phyloP scores from a whole-genome alignment of 1,139 yeast genomes.

The Oligophagozyma castellii region DNA sequence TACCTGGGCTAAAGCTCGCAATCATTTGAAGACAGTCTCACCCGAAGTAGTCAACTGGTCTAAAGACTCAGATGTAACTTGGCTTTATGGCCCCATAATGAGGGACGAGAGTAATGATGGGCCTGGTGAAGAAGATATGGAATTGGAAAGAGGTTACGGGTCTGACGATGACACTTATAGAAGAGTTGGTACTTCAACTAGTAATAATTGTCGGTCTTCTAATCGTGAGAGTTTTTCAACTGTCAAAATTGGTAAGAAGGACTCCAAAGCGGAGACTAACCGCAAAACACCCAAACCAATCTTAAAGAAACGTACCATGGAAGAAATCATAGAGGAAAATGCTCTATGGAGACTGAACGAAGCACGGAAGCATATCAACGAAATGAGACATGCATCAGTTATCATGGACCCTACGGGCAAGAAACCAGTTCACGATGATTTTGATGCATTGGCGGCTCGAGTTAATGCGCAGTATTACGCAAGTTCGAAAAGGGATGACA shows the following conservation, averaged over 20 bases:
- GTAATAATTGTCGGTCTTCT: constrained; percentile 4
- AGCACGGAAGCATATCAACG: constrained; percentile 23
- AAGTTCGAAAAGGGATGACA: background rate
- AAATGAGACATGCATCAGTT: constrained; percentile 13
- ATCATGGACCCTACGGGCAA: constrained; percentile 15
- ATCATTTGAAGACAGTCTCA: constrained; percentile 49
- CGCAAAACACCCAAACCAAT: constrained; percentile 44
- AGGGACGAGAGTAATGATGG: constrained; percentile 15
- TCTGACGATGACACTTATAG: constrained; percentile 31
- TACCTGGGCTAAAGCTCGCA: constrained; percentile 73
- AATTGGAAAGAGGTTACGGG: constrained; percentile 21
- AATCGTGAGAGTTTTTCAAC: constrained; percentile 5
- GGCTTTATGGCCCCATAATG: constrained; percentile 57
- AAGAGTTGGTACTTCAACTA: too few species aligned
- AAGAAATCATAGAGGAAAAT: constrained; percentile 39
- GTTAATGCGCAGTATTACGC: constrained; percentile 41
- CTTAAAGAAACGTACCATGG: constrained; percentile 64
- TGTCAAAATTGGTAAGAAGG: constrained; percentile 1
- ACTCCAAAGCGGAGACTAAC: constrained; percentile 6
- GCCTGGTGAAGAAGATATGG: constrained; percentile 5
- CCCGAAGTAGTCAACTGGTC: constrained; percentile 72
- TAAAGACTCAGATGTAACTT: constrained; percentile 67
- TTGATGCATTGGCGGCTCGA: constrained; percentile 43
- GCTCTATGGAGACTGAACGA: constrained; percentile 25
- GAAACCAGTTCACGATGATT: constrained; percentile 29